Evolutionary conservation across 2,329 filamentous ascomycete species (phyloP).

Genomic region (Daldinia eschscholtzii): DNA sequence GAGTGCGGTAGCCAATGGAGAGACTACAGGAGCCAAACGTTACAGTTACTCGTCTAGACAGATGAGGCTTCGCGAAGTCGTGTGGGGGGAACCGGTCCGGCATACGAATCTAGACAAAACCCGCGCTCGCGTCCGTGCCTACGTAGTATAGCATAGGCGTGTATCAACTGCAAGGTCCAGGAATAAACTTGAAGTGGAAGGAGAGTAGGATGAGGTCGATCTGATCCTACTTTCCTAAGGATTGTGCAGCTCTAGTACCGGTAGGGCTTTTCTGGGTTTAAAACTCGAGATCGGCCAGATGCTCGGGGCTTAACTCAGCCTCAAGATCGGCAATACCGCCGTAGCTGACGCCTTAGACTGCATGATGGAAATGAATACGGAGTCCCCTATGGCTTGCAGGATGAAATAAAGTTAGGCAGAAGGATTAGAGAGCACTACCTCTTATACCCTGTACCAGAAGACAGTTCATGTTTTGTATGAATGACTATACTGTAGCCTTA

Average conservation of each 20-base stretch:
- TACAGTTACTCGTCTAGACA: not conserved
- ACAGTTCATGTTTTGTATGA: not conserved
- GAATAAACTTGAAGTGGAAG: constrained; percentile 18
- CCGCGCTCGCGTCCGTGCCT: not conserved
- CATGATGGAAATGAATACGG: constrained; percentile 13
- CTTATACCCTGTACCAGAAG: not conserved
- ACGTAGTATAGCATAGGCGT: not conserved
- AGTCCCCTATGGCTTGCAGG: not conserved
- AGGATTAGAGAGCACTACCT: not conserved
- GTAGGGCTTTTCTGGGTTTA: constrained; percentile 4
- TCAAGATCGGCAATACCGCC: constrained; percentile 25
- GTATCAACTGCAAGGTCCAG: constrained; percentile 9
- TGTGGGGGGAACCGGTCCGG: constrained; percentile 14
- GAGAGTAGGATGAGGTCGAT: constrained; percentile 14
- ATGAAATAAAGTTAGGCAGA: not conserved
- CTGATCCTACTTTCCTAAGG: not conserved
- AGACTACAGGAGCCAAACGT: constrained; percentile 11
- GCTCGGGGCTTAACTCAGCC: constrained; percentile 37
- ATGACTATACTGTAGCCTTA: not conserved
- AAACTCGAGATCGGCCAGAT: constrained; percentile 33
- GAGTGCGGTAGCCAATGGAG: constrained; percentile 19
- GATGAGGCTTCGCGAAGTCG: constrained; percentile 1
- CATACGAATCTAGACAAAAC: constrained; percentile 5
- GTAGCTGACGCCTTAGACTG: constrained; percentile 31
- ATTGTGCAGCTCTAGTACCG: not conserved